These are phyloP conservation scores for Casuarina cunninghamiana DNA, from an alignment of 306 rosid genomes.

Conservation along the genomic window DNA sequence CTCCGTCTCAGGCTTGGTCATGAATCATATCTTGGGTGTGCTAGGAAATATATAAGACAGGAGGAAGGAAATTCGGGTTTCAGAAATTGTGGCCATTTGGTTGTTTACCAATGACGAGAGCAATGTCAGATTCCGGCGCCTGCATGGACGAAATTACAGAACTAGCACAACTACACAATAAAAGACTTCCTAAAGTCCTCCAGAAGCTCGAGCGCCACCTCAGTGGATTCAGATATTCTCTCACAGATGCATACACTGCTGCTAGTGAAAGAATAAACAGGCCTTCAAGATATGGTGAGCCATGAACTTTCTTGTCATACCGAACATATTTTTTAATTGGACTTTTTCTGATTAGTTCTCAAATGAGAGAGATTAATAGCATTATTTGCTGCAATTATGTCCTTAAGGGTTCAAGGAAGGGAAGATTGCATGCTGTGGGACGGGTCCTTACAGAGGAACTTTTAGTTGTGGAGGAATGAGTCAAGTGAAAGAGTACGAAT, in stretches of 20 bases:
- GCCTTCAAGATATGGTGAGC: slow-evolving; percentile 36
- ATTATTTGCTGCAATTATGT: too few species aligned
- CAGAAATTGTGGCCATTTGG: slow-evolving; percentile 24
- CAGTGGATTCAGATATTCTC: slow-evolving; percentile 35
- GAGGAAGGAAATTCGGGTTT: slow-evolving; percentile 52
- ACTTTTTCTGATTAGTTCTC: not conserved
- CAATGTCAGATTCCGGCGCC: slow-evolving; percentile 3
- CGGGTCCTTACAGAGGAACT: slow-evolving; percentile 31
- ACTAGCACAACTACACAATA: slow-evolving; percentile 28
- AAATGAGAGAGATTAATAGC: not conserved
- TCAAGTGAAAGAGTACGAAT: slow-evolving; percentile 15
- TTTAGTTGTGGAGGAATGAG: slow-evolving; percentile 40
- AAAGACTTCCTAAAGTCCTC: slow-evolving; percentile 22
- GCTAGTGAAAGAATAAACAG: slow-evolving; percentile 12
- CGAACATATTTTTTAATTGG: not conserved
- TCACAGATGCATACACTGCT: slow-evolving; percentile 11
- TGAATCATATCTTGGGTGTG: not conserved
- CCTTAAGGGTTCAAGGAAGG: slow-evolving; percentile 41
- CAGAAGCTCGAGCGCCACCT: slow-evolving; percentile 24
- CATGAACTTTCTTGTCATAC: not conserved
- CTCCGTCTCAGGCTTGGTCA: not conserved
- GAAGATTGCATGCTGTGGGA: slow-evolving; percentile 39
- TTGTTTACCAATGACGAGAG: slow-evolving; percentile 20
- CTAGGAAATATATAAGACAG: slow-evolving; percentile 37
- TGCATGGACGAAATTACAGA: slow-evolving; percentile 24